Percentiles rank a stretch among this genome's conserved stretches.
These are phyloP conservation scores for Trypanosoma platydactyli DNA, from an alignment of 208 protist genomes.

Conservation along the genomic window DNA sequence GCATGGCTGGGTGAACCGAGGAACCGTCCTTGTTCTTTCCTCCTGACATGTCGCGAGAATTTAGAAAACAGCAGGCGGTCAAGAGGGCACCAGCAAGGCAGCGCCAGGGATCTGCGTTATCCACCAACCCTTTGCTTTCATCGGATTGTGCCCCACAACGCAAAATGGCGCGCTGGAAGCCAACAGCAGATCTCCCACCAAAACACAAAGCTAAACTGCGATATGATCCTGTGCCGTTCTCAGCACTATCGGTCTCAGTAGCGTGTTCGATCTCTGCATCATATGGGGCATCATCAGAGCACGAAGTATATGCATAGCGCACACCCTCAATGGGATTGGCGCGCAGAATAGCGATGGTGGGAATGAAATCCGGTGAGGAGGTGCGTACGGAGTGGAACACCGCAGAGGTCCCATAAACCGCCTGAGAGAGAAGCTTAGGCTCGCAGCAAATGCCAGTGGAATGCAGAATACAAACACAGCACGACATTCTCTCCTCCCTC, in stretches of 20 bases:
- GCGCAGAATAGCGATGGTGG: slow-evolving; percentile 57
- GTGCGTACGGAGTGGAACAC: slow-evolving; percentile 41
- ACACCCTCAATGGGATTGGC: slow-evolving; percentile 57
- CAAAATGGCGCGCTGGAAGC: slow-evolving; percentile 26
- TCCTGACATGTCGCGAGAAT: slow-evolving; percentile 26
- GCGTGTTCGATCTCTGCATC: slow-evolving; percentile 18
- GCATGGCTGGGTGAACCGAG: slow-evolving; percentile 2
- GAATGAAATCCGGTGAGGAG: slow-evolving; percentile 61
- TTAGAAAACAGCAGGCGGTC: slow-evolving; percentile 52
- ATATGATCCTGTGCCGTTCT: not conserved
- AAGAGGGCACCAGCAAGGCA: slow-evolving; percentile 67
- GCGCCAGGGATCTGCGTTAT: slow-evolving; percentile 38
- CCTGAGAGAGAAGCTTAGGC: slow-evolving; percentile 46
- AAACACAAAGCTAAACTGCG: not conserved
- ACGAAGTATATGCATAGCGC: slow-evolving; percentile 61
- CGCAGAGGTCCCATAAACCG: slow-evolving; percentile 45
- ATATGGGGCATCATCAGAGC: slow-evolving; percentile 50
- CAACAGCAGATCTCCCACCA: slow-evolving; percentile 17
- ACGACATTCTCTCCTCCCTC: slow-evolving; percentile 26
- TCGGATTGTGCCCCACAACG: not conserved
- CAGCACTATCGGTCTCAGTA: not conserved
- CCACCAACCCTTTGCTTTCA: not conserved
- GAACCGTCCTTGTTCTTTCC: not conserved
- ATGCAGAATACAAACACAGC: slow-evolving; percentile 71
- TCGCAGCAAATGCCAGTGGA: slow-evolving; percentile 45